These are phyloP conservation scores for Alternaria sp. DNA, from an alignment of 2,329 filamentous ascomycete genomes.

Conservation along the genomic window DNA sequence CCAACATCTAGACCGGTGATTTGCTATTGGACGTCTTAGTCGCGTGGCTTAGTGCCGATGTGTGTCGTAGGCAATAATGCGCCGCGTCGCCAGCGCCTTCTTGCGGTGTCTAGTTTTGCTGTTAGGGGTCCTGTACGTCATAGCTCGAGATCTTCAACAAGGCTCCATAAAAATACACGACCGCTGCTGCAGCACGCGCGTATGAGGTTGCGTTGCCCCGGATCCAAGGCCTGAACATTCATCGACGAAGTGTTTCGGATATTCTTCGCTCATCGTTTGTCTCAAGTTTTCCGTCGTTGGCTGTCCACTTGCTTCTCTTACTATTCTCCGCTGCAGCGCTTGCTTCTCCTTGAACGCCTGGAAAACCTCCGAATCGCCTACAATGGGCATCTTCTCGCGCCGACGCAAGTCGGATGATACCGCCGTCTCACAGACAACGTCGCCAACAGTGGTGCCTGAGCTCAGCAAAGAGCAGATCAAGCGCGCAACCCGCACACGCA, in stretches of 20 bases:
- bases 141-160: constrained; percentile 20
- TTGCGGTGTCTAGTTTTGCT: constrained; percentile 8
- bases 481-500: constrained; percentile 58
- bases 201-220: constrained; percentile 22
- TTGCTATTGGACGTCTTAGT: constrained; percentile 5
- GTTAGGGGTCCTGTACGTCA: constrained; percentile 32
- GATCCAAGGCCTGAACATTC: background rate
- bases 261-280: background rate
- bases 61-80: constrained; percentile 15
- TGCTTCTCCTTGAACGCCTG: constrained; percentile 2
- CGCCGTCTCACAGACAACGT: constrained; percentile 14
- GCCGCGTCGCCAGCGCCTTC: constrained; percentile 11
- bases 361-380: background rate
- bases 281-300: background rate
- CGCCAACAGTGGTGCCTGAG: constrained; percentile 33
- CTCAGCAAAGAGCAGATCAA: constrained; percentile 50
- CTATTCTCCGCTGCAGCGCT: background rate
- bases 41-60: constrained; percentile 22
- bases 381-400: constrained; percentile 38
- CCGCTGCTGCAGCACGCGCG: constrained; percentile 32
- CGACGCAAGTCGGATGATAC: constrained; percentile 28
- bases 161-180: constrained; percentile 34
- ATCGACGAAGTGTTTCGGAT: constrained; percentile 7
- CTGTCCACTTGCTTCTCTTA: constrained; percentile 2
- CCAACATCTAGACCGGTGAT: constrained; percentile 13